Conservation (phyloP, 2,329 filamentous ascomycete species). For the Coniella lustricola region DNA sequence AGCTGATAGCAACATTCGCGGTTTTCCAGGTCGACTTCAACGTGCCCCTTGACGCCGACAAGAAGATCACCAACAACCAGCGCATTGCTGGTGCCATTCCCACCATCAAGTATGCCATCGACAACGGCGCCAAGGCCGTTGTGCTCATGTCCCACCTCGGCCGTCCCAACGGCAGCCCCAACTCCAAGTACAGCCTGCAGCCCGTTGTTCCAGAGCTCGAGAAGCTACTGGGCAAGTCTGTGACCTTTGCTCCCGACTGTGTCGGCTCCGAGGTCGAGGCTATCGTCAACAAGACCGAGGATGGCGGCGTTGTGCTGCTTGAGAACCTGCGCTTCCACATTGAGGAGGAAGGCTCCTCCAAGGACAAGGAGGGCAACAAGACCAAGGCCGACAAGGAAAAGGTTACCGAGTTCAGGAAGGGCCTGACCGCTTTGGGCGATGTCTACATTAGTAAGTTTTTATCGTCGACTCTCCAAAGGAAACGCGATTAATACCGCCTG, state of each 20-base stretch:
- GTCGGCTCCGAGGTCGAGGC: constrained; percentile 88
- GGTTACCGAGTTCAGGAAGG: constrained; percentile 91
- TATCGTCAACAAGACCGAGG: constrained; percentile 73
- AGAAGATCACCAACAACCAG: constrained; percentile 96
- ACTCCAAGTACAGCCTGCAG: constrained; percentile 90
- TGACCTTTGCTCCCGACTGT: constrained; percentile 84
- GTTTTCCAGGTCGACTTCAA: constrained; percentile 89
- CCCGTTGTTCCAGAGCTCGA: constrained; percentile 87
- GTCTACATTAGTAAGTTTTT: constrained; percentile 82
- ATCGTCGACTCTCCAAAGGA: too few relatives aligned
- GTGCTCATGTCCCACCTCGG: constrained; percentile 98
- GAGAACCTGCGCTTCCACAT: constrained; percentile 98
- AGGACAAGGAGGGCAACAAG: constrained; percentile 94
- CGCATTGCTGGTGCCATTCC: constrained; percentile 93
- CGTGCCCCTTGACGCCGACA: constrained; percentile 87
- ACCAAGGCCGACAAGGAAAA: constrained; percentile 92
- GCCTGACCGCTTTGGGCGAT: constrained; percentile 87
- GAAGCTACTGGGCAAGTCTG: constrained; percentile 75
- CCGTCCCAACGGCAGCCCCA: constrained; percentile 82
- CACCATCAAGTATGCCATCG: constrained; percentile 90
- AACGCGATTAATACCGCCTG: too few relatives aligned
- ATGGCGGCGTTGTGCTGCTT: constrained; percentile 79
- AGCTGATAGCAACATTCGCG: constrained; percentile 17
- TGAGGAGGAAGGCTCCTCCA: constrained; percentile 94
- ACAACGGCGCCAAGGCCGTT: constrained; percentile 85